phyloP scores from a whole-genome alignment of 192 early-diverging fungal species.

The Phlyctochytrium planicorne region DNA sequence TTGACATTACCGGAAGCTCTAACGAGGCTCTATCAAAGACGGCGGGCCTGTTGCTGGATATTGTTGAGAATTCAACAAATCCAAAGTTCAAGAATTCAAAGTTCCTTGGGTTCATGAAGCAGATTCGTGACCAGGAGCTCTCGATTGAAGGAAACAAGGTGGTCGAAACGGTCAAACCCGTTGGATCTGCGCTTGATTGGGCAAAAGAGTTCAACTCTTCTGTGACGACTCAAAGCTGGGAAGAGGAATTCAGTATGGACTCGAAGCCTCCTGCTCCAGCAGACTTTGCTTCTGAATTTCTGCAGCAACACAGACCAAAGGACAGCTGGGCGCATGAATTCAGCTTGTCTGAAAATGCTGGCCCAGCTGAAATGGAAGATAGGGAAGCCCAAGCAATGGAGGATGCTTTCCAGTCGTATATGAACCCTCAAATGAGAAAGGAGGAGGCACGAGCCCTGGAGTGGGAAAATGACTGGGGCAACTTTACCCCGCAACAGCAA shows the following conservation, averaged over 20 bases:
- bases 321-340: conserved; percentile 7
- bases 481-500: conserved; percentile 13
- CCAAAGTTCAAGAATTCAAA: conserved; percentile 92
- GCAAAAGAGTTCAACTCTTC: conserved; percentile 34
- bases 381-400: conserved; percentile 13
- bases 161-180: conserved; percentile 53
- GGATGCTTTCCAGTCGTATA: conserved; percentile 17
- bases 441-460: conserved; percentile 7
- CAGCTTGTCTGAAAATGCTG: neutral
- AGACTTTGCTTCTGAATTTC: conserved; percentile 8
- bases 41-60: conserved; percentile 77
- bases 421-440: neutral
- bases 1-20: conserved; percentile 28
- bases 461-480: conserved; percentile 21
- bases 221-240: conserved; percentile 7
- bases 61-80: conserved; percentile 72
- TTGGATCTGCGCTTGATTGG: conserved; percentile 39
- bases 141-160: conserved; percentile 88
- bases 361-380: conserved; percentile 3
- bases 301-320: neutral
- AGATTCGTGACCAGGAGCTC: conserved; percentile 85
- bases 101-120: conserved; percentile 91
- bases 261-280: conserved; percentile 1
- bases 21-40: conserved; percentile 75
- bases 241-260: conserved; percentile 10